Evolutionary conservation across 805 yeast genomes (phyloP), one percentile per base, ranked within the genome.

Genomic region (Sungouiella thailandica): DNA sequence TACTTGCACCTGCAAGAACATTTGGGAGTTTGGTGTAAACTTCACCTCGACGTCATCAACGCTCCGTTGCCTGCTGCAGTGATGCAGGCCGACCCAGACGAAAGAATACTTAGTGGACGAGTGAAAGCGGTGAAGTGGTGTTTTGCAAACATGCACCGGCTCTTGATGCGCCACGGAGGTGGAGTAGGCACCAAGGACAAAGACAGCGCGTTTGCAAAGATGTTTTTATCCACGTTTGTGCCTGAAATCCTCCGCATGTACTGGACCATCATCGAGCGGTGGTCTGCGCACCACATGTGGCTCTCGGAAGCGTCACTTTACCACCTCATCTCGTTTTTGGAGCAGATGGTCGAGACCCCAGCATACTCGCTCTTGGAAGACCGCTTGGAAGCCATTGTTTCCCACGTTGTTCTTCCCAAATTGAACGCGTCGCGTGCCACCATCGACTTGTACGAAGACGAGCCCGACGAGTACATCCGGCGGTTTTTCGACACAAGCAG

Each of bases 401-500:
- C 44, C 33, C 71, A 65, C 36, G 62, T 67, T 5, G 52, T 67
- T 16, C 52, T 67, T 40, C 72, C 71, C 14, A 60, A 67, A 26
- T 55, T 67, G 41, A 52, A 48, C 37, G 71, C 70, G 7, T 52
- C 54, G 9, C 58, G 54, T 14, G 60, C 54, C 35, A 58, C 68
- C 7, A 49, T 67, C 23, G 72, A 65, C 40, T 47, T 67, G 33
- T 67, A 65, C 38, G 70, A 67, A 44, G 71, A 65, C 39, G 72
- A 67, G 28, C 65, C 70, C 4, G 72, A 67, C 28, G 73, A 67
- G 40, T 67, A 67, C 39, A 56, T 64, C 37, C 54, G 72, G 49
- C 49, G 71, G 35, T 67, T 52, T 36, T 66, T 65, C 37, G 71
- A 67, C 54, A 61, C 77, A 27, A 67, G 65, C 43, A 58, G 71